A percentile compares a stretch with the other conserved stretches of the same genome.
These are phyloP conservation scores for Phytopythium oedochilum DNA, from an alignment of 352 stramenopile species.

Conservation along the genomic window DNA sequence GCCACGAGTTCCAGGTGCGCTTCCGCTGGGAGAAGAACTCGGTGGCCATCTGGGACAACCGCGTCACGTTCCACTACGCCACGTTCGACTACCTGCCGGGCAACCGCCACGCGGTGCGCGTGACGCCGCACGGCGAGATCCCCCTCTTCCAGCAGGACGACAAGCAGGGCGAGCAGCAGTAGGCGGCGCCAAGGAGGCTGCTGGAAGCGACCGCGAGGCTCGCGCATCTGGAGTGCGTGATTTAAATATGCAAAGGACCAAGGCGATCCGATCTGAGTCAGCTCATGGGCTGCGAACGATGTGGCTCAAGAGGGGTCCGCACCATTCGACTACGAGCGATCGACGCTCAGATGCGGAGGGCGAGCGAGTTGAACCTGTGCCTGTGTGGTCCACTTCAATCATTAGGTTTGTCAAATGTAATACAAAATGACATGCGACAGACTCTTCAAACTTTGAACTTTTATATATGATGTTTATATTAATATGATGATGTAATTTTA, in stretches of 20 bases:
- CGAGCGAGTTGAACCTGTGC: too few relatives aligned
- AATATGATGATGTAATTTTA: too few relatives aligned
- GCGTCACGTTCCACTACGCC: slow-evolving; percentile 22
- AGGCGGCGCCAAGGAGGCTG: not conserved
- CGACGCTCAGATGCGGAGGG: too few relatives aligned
- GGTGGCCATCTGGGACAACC: slow-evolving; percentile 32
- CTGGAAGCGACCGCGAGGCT: not conserved
- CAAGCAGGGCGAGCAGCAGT: not conserved
- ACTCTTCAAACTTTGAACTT: not conserved
- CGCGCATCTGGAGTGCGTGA: not conserved
- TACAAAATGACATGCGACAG: not conserved
- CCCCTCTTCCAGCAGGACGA: slow-evolving; percentile 7
- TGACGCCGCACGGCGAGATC: slow-evolving; percentile 30
- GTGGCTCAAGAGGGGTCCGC: too few relatives aligned
- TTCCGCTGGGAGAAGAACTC: slow-evolving; percentile 27
- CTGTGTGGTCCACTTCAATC: too few relatives aligned
- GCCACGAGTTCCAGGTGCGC: slow-evolving; percentile 34
- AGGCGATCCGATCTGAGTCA: too few relatives aligned
- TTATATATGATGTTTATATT: too few relatives aligned
- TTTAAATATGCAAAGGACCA: too few relatives aligned
- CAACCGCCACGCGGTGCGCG: slow-evolving; percentile 27
- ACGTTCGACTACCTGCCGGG: slow-evolving; percentile 36
- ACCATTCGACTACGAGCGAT: too few relatives aligned
- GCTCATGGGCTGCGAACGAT: too few relatives aligned
- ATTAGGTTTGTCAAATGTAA: too few relatives aligned